These are phyloP conservation scores for Rhizoctonia solani DNA, from an alignment of 1,284 basidiomycete species.

Conservation along the genomic window DNA sequence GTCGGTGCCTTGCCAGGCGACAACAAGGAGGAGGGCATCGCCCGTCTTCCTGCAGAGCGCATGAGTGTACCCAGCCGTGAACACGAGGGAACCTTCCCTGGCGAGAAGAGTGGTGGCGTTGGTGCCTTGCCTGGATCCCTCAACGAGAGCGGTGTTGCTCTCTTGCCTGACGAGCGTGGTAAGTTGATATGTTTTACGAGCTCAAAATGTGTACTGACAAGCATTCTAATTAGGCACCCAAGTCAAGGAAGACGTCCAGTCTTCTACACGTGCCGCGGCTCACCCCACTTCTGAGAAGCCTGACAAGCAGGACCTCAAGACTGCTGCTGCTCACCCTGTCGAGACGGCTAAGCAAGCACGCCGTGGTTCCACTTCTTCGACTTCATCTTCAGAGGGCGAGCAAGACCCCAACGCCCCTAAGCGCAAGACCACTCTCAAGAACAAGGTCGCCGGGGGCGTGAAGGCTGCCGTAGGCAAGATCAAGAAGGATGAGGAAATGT, in stretches of 20 bases:
- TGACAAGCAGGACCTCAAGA: slow-evolving; percentile 11
- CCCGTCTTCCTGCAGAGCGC: slow-evolving; percentile 26
- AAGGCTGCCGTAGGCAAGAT: slow-evolving; percentile 43
- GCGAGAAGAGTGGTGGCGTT: slow-evolving; percentile 42
- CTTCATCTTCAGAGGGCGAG: slow-evolving; percentile 2
- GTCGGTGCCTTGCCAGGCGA: slow-evolving; percentile 20
- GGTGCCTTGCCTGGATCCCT: slow-evolving; percentile 43
- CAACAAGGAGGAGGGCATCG: slow-evolving; percentile 11
- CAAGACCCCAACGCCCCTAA: neutral
- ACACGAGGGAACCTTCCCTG: slow-evolving; percentile 41
- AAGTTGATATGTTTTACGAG: neutral
- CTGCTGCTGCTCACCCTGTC: slow-evolving; percentile 23
- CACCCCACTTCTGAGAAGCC: slow-evolving; percentile 12
- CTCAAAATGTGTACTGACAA: neutral
- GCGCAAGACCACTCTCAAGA: slow-evolving; percentile 39
- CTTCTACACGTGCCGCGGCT: neutral
- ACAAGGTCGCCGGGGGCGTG: slow-evolving; percentile 44
- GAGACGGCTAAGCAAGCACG: slow-evolving; percentile 11
- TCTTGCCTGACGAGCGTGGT: slow-evolving; percentile 43
- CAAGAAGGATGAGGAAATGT: slow-evolving; percentile 39
- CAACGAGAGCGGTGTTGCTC: slow-evolving; percentile 43
- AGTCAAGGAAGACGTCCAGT: neutral
- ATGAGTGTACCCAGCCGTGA: slow-evolving; percentile 42
- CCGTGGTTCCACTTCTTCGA: neutral
- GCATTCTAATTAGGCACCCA: neutral